A percentile compares a stretch with the other conserved stretches of the same genome.
Evolutionary conservation across 2,329 filamentous ascomycete species (phyloP).

Genomic region (Colletotrichum cordylinicola): DNA sequence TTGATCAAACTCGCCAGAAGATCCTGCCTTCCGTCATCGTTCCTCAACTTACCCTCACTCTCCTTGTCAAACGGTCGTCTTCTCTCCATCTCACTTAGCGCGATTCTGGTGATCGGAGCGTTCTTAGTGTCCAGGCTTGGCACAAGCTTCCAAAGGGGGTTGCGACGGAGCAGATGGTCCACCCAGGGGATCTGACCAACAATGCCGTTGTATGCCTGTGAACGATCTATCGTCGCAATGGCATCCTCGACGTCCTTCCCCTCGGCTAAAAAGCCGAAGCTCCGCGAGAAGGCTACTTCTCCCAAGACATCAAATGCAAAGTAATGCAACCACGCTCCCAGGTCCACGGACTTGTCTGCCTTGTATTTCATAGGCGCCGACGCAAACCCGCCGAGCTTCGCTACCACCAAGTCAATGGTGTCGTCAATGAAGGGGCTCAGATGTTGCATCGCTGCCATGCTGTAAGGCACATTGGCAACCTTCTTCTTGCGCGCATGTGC

Average conservation of each 20-base stretch:
- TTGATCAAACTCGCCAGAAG: constrained; percentile 56
- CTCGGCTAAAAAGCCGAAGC: constrained; percentile 57
- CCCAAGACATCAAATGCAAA: constrained; percentile 49
- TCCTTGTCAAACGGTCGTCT: constrained; percentile 52
- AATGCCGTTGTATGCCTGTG: constrained; percentile 58
- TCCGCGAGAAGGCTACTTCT: constrained; percentile 56
- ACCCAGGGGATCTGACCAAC: constrained; percentile 57
- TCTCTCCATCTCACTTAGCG: constrained; percentile 53
- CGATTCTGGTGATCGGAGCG: constrained; percentile 57
- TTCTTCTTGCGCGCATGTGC: constrained; percentile 63
- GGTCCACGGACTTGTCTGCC: constrained; percentile 37
- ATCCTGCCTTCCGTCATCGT: constrained; percentile 52
- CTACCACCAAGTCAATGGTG: constrained; percentile 50
- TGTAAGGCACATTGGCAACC: constrained; percentile 56
- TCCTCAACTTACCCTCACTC: constrained; percentile 43
- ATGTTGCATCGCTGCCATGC: constrained; percentile 59
- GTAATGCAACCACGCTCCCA: constrained; percentile 51
- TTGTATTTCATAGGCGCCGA: neutral
- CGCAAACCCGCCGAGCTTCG: constrained; percentile 47
- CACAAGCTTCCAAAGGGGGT: constrained; percentile 46
- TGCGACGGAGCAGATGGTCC: constrained; percentile 52
- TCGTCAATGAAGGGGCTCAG: constrained; percentile 57
- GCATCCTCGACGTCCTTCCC: constrained; percentile 51
- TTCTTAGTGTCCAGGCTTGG: constrained; percentile 49
- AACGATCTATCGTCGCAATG: constrained; percentile 52